Evolutionary conservation across 2,329 filamentous ascomycete genomes (phyloP).

Genomic region (Conoideocrella luteorostrata): DNA sequence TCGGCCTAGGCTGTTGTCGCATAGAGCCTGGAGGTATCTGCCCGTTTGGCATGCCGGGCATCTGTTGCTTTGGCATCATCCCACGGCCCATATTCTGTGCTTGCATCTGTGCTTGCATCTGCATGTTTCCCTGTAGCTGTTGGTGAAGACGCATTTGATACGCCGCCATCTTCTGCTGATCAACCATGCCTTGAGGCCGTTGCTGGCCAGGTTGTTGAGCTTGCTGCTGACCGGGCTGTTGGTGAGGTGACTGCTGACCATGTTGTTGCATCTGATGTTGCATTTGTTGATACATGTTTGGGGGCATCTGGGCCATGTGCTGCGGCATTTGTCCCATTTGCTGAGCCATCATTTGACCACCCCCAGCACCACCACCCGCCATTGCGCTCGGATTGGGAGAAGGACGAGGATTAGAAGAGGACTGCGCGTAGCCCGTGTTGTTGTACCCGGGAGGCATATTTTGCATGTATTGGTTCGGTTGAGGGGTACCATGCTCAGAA

Average conservation of each 20-base stretch:
- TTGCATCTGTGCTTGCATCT: slow-evolving; percentile 48
- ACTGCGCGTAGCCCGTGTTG: slow-evolving; percentile 51
- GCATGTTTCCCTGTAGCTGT: slow-evolving; percentile 56
- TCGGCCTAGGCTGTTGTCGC: slow-evolving; percentile 42
- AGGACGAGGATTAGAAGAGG: slow-evolving; percentile 49
- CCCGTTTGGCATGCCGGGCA: slow-evolving; percentile 46
- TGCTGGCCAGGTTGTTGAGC: slow-evolving; percentile 36
- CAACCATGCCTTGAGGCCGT: slow-evolving; percentile 34
- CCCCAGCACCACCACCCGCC: slow-evolving; percentile 18
- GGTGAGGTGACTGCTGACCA: slow-evolving; percentile 57
- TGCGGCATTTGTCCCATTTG: slow-evolving; percentile 41
- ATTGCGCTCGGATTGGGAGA: slow-evolving; percentile 49
- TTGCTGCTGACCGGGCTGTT: slow-evolving; percentile 46
- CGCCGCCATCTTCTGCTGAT: slow-evolving; percentile 66
- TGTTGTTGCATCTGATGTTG: slow-evolving; percentile 34
- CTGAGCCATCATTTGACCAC: slow-evolving; percentile 48
- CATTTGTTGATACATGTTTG: slow-evolving; percentile 31
- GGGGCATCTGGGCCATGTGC: slow-evolving; percentile 45
- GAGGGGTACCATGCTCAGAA: slow-evolving; percentile 70
- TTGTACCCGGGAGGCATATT: slow-evolving; percentile 53
- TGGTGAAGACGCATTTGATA: slow-evolving; percentile 82
- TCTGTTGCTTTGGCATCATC: slow-evolving; percentile 48
- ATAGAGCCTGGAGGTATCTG: slow-evolving; percentile 46
- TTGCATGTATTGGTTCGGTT: slow-evolving; percentile 64
- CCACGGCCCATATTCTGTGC: slow-evolving; percentile 36